Evolutionary conservation across 768 basidiomycete species (phyloP), one percentile per base, ranked within the genome.

Genomic region (Lactarius hengduanensis): DNA sequence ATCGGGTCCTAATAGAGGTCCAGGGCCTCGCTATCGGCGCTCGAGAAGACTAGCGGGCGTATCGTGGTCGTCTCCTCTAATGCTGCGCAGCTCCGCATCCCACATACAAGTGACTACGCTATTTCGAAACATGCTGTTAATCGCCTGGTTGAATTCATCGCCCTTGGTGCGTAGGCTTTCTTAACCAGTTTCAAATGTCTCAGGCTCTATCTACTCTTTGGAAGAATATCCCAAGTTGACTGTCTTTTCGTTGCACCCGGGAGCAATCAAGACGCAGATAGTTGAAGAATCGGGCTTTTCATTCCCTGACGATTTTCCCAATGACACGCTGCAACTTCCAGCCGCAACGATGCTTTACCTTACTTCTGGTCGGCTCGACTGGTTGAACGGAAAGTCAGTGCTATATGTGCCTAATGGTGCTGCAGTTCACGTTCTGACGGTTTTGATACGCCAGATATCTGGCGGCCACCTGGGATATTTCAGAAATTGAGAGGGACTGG

Each of bases 321-420:
- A 5, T 30, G 72, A 73, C 61, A 70, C 70, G 3, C 36, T 69
- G 1, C 66, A 69, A 43, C 66, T 74, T 6, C 72, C 73, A 15
- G 72, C 71, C 6, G 71, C 73, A 0, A 72, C 73, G 15, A 40
- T 40, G 38, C 38, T 40, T 15, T 40, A 40, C 15, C 38, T 40
- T 4, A 40, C 38, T 40, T 71, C 71, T 59, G 72, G 72, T 10
- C 70, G 43, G 54, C 57, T 64, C 32, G 73, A 72, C 59, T 73
- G 68, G 68, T 61, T 73, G 50, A 71, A 61, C n/a, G 73, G 73
- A 40, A 40, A 40, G 38, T 40, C 38, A 40, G 38, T 40, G 13
- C 13, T 40, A 40, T 40, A 15, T 40, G 4, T 26, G 10, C 6
- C 45, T n/a, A 47, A 7, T n/a, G 7, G 1, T 22, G 15, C 16